Evolutionary conservation across 345 rosid species (phyloP).

Genomic region (Acer campestre): DNA sequence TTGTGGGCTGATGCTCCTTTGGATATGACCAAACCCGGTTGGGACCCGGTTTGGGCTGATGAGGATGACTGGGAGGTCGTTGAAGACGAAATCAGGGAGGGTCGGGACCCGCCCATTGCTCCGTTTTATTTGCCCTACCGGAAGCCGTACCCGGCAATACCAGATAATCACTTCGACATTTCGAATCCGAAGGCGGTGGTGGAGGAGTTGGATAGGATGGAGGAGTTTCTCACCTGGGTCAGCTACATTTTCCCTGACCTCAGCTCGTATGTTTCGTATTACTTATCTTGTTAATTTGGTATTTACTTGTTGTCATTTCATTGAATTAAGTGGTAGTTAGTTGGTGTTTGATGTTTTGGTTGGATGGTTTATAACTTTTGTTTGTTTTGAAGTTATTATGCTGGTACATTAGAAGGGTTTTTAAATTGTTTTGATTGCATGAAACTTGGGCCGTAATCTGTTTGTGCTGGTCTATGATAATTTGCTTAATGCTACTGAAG

Average conservation of each 20-base stretch:
- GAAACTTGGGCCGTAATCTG: slow-evolving; percentile 1
- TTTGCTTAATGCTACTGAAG: neutral
- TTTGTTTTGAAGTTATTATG: neutral
- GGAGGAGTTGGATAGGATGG: slow-evolving; percentile 92
- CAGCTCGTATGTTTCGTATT: slow-evolving; percentile 63
- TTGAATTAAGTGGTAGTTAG: neutral
- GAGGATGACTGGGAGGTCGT: slow-evolving; percentile 75
- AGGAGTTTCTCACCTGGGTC: slow-evolving; percentile 86
- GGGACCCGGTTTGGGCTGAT: slow-evolving; percentile 94
- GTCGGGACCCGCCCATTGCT: slow-evolving; percentile 70
- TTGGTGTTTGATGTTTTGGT: too few species aligned
- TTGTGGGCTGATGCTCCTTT: slow-evolving; percentile 81
- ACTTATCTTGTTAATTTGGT: neutral
- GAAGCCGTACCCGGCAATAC: slow-evolving; percentile 76
- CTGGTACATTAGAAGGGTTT: neutral
- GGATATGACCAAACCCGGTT: slow-evolving; percentile 64
- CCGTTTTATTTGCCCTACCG: slow-evolving; percentile 86
- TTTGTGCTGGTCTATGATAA: neutral
- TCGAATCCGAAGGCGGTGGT: slow-evolving; percentile 63
- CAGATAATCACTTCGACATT: slow-evolving; percentile 66
- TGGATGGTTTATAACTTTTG: neutral
- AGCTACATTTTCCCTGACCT: slow-evolving; percentile 94
- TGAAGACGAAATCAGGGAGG: slow-evolving; percentile 50
- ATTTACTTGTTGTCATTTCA: neutral
- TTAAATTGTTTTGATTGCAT: too few species aligned